phyloP scores from a whole-genome alignment of 2,329 filamentous ascomycete genomes.

The Penicillium sp. region DNA sequence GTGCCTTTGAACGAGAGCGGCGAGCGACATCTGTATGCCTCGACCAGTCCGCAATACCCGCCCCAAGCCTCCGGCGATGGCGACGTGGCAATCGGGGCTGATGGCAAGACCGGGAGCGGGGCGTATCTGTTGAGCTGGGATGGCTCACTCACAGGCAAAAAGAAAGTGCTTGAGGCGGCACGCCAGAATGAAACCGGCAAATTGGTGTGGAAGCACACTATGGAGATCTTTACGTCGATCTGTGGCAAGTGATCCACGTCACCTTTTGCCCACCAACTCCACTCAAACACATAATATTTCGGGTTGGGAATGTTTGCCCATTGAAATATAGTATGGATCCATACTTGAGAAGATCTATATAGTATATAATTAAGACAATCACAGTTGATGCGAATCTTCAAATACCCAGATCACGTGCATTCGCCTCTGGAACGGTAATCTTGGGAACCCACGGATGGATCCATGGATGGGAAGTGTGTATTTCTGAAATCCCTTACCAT shows the following conservation, averaged over 20 bases:
- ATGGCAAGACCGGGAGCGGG: constrained; percentile 16
- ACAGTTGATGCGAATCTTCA: neutral
- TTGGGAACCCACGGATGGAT: neutral
- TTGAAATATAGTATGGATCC: neutral
- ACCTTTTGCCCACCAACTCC: neutral
- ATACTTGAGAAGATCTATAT: neutral
- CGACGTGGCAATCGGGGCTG: constrained; percentile 10
- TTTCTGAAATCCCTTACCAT: neutral
- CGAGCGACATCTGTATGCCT: constrained; percentile 17
- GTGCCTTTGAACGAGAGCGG: constrained; percentile 17
- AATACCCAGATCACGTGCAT: constrained; percentile 1
- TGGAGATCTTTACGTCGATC: constrained; percentile 15
- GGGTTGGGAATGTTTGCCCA: neutral
- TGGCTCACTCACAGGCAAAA: constrained; percentile 9
- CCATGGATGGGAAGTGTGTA: neutral
- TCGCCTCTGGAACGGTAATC: neutral
- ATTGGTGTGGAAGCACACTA: constrained; percentile 19
- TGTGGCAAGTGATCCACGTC: constrained; percentile 5
- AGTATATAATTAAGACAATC: neutral
- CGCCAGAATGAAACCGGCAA: constrained; percentile 11
- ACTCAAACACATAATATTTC: neutral
- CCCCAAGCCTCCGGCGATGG: constrained; percentile 2
- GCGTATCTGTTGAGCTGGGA: constrained; percentile 17
- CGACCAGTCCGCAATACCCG: constrained; percentile 16
- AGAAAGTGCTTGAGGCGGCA: constrained; percentile 11